phyloP scores from a whole-genome alignment of 768 basidiomycete genomes.

The Rhizopogon sp. region DNA sequence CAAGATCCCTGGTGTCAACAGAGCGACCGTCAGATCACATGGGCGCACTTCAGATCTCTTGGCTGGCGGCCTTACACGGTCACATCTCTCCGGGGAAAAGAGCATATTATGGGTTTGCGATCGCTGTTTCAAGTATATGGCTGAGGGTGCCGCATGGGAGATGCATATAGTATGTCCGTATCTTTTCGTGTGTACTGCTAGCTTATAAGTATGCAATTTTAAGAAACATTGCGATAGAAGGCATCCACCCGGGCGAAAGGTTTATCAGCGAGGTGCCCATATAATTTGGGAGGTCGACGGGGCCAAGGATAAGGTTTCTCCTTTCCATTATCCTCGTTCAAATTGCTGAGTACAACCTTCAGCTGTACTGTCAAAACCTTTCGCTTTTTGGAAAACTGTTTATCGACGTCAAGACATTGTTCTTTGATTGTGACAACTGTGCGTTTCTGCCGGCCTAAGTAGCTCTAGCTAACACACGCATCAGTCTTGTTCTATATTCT shows the following conservation, averaged over 20 bases:
- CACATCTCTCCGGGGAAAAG: conserved; percentile 39
- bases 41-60: conserved; percentile 72
- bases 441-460: conserved; percentile 18
- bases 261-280: conserved; percentile 86
- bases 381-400: conserved; percentile 98
- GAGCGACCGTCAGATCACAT: conserved; percentile 53
- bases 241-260: conserved; percentile 83
- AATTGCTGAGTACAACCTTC: conserved; percentile 3
- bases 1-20: conserved; percentile 46
- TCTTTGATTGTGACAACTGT: conserved; percentile 89
- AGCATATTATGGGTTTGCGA: conserved; percentile 80
- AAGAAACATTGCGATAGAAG: conserved; percentile 64
- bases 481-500: conserved; percentile 85
- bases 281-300: conserved; percentile 97
- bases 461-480: background rate
- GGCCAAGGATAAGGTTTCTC: conserved; percentile 68
- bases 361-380: conserved; percentile 97
- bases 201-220: conserved; percentile 8
- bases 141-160: conserved; percentile 66
- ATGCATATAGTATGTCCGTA: conserved; percentile 51
- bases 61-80: conserved; percentile 54
- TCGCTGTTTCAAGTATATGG: conserved; percentile 96
- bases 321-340: background rate
- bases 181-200: conserved; percentile 4
- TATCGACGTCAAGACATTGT: conserved; percentile 95